A percentile compares a stretch with the other conserved stretches of the same genome.
phyloP scores from a whole-genome alignment of 768 basidiomycete genomes.

The Pleurotus cornucopiae region DNA sequence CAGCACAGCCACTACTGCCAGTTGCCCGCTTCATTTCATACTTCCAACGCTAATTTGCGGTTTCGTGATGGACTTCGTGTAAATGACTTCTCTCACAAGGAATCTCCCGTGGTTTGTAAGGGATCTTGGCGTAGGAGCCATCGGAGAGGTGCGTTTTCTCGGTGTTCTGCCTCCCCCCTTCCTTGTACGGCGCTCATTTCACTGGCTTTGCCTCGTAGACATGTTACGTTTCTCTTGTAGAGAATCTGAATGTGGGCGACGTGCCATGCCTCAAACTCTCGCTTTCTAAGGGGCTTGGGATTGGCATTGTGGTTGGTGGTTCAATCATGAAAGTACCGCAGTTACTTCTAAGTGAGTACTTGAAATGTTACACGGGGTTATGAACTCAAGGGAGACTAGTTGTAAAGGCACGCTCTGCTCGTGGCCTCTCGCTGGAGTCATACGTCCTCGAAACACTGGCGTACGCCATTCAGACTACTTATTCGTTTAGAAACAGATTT shows the following conservation, averaged over 20 bases:
- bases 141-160: conserved; percentile 65
- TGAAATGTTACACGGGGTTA: background rate
- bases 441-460: conserved; percentile 89
- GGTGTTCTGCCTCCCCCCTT: background rate
- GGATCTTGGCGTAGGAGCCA: conserved; percentile 74
- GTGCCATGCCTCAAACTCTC: conserved; percentile 86
- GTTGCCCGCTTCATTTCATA: no score
- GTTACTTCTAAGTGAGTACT: conserved; percentile 69
- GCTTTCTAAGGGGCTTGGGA: conserved; percentile 86
- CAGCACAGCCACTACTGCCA: no score
- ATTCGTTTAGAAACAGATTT: conserved; percentile 80
- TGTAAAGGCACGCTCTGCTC: conserved; percentile 66
- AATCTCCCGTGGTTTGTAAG: conserved; percentile 82
- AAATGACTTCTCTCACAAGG: conserved; percentile 75
- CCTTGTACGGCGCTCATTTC: background rate
- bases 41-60: no score
- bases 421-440: conserved; percentile 82
- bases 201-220: conserved; percentile 39
- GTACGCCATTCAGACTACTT: conserved; percentile 86
- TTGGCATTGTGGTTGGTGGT: conserved; percentile 90
- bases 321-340: conserved; percentile 97
- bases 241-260: conserved; percentile 76
- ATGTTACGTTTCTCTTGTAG: conserved; percentile 88
- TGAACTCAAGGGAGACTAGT: conserved; percentile 39
- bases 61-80: no score